These are phyloP conservation scores for Heteromeles arbutifolia DNA, from an alignment of 306 rosid species.

Conservation along the genomic window DNA sequence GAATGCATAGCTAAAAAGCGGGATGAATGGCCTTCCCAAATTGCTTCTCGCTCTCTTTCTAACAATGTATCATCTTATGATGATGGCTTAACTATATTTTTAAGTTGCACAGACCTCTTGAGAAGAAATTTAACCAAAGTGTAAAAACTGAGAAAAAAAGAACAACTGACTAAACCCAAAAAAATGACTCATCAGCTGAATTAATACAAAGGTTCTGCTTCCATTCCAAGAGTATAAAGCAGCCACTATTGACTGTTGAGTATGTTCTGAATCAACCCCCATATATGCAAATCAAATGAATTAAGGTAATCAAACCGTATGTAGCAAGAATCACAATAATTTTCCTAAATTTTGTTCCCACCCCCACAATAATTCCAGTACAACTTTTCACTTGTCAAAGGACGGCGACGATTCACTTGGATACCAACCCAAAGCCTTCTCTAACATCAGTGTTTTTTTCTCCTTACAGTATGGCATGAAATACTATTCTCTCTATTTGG, in stretches of 20 bases:
- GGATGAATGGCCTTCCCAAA: not conserved
- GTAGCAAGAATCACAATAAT: slow-evolving; percentile 22
- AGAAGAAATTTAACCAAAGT: not conserved
- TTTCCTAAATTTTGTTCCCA: not conserved
- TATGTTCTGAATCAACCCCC: not conserved
- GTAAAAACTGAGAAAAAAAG: not conserved
- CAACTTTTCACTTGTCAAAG: slow-evolving; percentile 10
- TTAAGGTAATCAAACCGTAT: slow-evolving; percentile 9
- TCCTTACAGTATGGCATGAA: slow-evolving; percentile 23
- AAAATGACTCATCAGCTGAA: not conserved
- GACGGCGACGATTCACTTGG: slow-evolving; percentile 3
- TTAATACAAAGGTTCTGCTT: not conserved
- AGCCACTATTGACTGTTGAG: not conserved
- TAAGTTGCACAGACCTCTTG: too few species aligned
- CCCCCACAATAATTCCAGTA: slow-evolving; percentile 33
- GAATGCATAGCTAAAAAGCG: not conserved
- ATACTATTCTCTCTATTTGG: slow-evolving; percentile 23
- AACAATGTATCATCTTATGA: too few species aligned
- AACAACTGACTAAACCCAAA: not conserved
- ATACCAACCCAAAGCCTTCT: slow-evolving; percentile 13
- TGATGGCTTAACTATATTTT: too few species aligned
- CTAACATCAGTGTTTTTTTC: not conserved
- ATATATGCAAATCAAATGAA: slow-evolving; percentile 3
- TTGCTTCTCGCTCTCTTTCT: too few species aligned
- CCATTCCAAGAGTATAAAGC: not conserved